Percentiles rank a stretch among this genome's conserved stretches.
phyloP scores from a whole-genome alignment of 257 asterid species.

The Solanum rostratum region DNA sequence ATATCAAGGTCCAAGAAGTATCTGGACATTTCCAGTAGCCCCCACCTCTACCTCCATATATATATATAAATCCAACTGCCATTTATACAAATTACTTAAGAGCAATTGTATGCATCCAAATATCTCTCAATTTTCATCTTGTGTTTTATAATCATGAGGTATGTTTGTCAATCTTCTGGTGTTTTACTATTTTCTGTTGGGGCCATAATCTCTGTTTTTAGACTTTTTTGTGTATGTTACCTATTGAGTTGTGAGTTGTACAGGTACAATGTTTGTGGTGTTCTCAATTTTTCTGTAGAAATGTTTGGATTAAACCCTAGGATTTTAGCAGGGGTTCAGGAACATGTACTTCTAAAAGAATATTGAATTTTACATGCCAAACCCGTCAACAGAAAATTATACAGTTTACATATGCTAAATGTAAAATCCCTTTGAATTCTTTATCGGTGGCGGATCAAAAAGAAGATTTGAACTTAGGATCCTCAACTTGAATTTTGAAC shows the following conservation, averaged over 20 bases:
- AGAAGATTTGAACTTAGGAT: background rate
- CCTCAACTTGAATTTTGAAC: background rate
- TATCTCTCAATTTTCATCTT: background rate
- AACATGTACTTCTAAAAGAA: no score
- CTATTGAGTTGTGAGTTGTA: background rate
- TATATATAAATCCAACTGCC: background rate
- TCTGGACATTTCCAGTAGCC: slow-evolving; percentile 27
- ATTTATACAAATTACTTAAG: background rate
- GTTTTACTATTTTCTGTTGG: background rate
- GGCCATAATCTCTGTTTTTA: background rate
- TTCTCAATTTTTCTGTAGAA: background rate
- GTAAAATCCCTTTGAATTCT: background rate
- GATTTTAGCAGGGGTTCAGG: background rate
- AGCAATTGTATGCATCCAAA: background rate
- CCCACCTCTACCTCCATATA: background rate
- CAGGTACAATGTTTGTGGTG: background rate
- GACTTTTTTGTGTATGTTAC: background rate
- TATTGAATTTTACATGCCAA: no score
- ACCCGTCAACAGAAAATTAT: no score
- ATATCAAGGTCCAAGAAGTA: slow-evolving; percentile 4
- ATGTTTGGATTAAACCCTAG: background rate
- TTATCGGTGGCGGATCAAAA: no score
- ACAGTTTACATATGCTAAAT: background rate
- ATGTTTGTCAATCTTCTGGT: background rate
- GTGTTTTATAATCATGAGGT: background rate